Base-by-base conservation (phyloP, 257 asterid species). In the Penstemon davidsonii region DNA sequence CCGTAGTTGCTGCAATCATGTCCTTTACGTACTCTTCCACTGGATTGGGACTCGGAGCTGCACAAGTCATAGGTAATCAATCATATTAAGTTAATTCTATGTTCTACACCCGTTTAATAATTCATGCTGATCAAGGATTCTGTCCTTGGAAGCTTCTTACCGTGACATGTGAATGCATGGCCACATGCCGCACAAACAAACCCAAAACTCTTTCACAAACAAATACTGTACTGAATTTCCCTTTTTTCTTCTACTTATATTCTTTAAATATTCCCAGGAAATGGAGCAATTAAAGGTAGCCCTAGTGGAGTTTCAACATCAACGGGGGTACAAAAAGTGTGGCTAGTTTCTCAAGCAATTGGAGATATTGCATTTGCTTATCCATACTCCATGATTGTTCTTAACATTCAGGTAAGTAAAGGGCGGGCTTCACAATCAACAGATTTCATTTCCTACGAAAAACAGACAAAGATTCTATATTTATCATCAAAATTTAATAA, bases 291-390 rank as follows among this genome's bases (percentile, higher is more conserved):
- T 8, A 69, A 75, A 73, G 96, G 97, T 8, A 77, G 88, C 80
- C 74, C 82, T 50, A 62, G 53, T 50, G 95, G 96, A 54, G 71
- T 76, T 65, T 76, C 91, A 55, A 51, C 87, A 39, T 42, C 91
- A 44, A 72, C 56, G 66, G 58, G 75, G 15, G 72, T 71, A 25
- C 67, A 84, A 47, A 91, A 84, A 76, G 71, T 84, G 37, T 85
- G 95, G 97, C 62, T 73, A 11, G 71, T 85, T 55, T 77, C 82
- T 68, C 86, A 88, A 70, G 95, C 96, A n/a, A 74, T 88, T 25
- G 97, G 96, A 60, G 79, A 83, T 64, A 81, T 91, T 69, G 97
- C 95, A 9, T 91, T 88, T 81, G 82, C 97, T 57, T 88, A 82
- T 71, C 88, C 91, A 19, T 91, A 74, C 76, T 76, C 91, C 68